Base-by-base conservation (phyloP, 768 basidiomycete genomes). In the Russula emetica region DNA sequence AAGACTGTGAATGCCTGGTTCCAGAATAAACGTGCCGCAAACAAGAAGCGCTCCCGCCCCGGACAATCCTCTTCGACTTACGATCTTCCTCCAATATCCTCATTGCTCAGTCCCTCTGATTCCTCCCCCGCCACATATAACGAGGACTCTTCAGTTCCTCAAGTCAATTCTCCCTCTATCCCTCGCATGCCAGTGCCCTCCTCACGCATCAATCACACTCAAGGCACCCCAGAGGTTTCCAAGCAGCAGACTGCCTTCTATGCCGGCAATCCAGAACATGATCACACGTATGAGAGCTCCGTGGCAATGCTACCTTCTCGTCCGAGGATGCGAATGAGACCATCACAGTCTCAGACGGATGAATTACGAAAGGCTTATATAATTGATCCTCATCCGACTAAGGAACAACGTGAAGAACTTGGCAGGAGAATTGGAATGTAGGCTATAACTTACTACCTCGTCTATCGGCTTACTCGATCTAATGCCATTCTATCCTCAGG, bases 1-100 rank as follows among this genome's bases (percentile, higher is more conserved):
- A 91, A 91, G 80, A 89, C 87, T 2, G 88, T 91, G 72, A 88
- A 88, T 72, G 87, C 90, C 16, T 91, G 88, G 86, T 92, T 91
- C 75, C 89, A 91, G 76, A 91, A 91, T 73, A 91, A 90, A 78
- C 81, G 90, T 60, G 89, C 90, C 7, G 90, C 88, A 14, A 84
- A 83, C 69, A 91, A 90, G 81, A 91, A 91, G 75, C 78, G 81
- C 24, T 77, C 81, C 52, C 63, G 66, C 32, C 64, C 64, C 44
- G 51, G 52, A 51, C 47, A 78, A 72, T 62, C 69, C 61, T 70
- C 70, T 24, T 64, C 66, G 58, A 68, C 63, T 45, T 69, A 71
- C 44, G 64, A 66, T 50, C 66, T 69, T 71, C 54, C 70, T 69
- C 59, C 78, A 75, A 68, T 71, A 64, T 67, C 74, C 60, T 63